These are phyloP conservation scores for Pseudogymnoascus verrucosus DNA, from an alignment of 2,329 filamentous ascomycete species.

Conservation along the genomic window DNA sequence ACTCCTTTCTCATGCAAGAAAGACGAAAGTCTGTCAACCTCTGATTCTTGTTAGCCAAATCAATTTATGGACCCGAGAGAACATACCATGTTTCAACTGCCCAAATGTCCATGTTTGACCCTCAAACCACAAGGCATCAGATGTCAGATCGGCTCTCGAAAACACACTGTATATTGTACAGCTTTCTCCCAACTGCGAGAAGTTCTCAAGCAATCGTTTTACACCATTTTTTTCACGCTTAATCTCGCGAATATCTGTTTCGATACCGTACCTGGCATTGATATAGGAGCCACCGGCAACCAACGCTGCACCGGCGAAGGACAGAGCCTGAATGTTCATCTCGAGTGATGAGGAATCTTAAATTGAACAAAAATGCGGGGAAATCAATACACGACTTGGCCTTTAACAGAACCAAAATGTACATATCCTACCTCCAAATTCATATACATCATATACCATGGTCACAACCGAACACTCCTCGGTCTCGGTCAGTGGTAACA, in stretches of 20 bases:
- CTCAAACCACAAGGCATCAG: slow-evolving; percentile 41
- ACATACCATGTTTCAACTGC: slow-evolving; percentile 35
- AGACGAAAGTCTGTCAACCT: slow-evolving; percentile 36
- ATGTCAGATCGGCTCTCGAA: slow-evolving; percentile 31
- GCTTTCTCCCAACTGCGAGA: slow-evolving; percentile 32
- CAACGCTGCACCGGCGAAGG: slow-evolving; percentile 31
- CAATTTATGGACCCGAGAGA: background rate
- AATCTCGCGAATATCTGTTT: slow-evolving; percentile 32
- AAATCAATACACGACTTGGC: background rate
- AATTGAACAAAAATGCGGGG: slow-evolving; percentile 12
- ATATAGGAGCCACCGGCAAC: slow-evolving; percentile 30
- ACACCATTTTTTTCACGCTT: slow-evolving; percentile 28
- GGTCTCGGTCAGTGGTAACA: background rate
- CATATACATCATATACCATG: background rate
- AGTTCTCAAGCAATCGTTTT: slow-evolving; percentile 29
- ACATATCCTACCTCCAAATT: background rate
- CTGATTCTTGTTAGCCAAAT: slow-evolving; percentile 21
- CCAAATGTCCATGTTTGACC: slow-evolving; percentile 39
- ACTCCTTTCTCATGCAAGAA: slow-evolving; percentile 32
- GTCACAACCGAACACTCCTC: background rate
- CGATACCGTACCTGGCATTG: slow-evolving; percentile 35
- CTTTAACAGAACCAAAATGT: background rate
- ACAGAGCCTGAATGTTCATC: slow-evolving; percentile 13
- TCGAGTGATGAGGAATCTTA: slow-evolving; percentile 14
- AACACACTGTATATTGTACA: slow-evolving; percentile 36